Base-by-base conservation (phyloP, 2,329 filamentous ascomycete genomes). In the Tolypocladium ovalisporum region DNA sequence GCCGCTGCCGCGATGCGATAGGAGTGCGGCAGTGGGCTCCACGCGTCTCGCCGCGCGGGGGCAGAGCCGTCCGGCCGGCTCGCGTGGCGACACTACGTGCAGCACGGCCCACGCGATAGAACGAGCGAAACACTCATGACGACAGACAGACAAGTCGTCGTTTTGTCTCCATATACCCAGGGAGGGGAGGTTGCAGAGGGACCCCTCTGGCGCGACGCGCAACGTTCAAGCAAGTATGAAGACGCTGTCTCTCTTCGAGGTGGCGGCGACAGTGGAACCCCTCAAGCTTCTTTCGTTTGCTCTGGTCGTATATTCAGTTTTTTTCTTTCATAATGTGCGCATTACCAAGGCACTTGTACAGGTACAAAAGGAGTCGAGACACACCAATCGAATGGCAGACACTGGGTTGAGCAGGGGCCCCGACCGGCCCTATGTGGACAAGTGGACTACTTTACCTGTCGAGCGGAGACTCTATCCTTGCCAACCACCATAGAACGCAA, bases 1-100 rank as follows among this genome's bases (percentile, higher is more conserved):
- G 82, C 81, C 27, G 80, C 79, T 27, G 77, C 77, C 13, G 79
- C 76, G 19, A 79, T 80, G 72, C 72, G 73, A 65, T 71, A 61
- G 67, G 56, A 12, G 9, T 32, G 34, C 17, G 24, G 17, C 22
- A 32, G 27, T 22, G 17, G 54, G n/a, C 29, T 17, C 12, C 27
- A 7, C 17, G 27, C 27, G 27, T 27, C 27, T 49, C 27, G 27
- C 27, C 6, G 44, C 44, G 15, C 27, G 44, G 44, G 10, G 2
- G 44, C 17, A 32, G 27, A 19, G 42, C 42, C 42, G 42, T 29
- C 24, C 24, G 40, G 42, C 24, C 13, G n/a, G n/a, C n/a, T n/a
- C n/a, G n/a, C n/a, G n/a, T n/a, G n/a, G n/a, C 10, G 44, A 29
- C 27, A 27, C 24, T 13, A 49, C 12, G 15, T 27, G 19, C 44